Evolutionary conservation across 1,139 yeast species (phyloP).

Genomic region (Maudiozyma humilis): DNA sequence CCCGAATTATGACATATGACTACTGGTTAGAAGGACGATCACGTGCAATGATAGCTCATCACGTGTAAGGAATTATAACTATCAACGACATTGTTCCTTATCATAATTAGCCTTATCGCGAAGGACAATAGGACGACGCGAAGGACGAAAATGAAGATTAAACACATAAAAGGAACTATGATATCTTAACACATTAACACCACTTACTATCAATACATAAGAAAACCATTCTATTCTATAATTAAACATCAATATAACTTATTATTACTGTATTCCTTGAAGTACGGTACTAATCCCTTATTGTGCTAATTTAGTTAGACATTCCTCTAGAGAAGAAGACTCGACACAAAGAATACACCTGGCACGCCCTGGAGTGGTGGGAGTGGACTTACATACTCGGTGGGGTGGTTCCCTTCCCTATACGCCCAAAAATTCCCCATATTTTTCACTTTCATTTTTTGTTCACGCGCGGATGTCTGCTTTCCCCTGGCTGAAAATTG

Average conservation of each 20-base stretch:
- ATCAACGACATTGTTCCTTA: neutral
- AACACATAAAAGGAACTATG: neutral
- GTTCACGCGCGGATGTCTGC: neutral
- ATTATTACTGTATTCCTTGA: neutral
- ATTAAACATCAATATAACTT: neutral
- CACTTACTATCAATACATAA: neutral
- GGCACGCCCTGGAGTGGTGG: too few relatives aligned
- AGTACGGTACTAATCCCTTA: neutral
- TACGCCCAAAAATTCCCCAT: neutral
- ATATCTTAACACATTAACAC: neutral
- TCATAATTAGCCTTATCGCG: neutral
- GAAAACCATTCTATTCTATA: neutral
- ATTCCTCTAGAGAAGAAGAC: neutral
- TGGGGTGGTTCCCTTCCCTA: too few relatives aligned
- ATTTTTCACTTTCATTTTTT: neutral
- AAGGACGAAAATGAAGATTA: neutral
- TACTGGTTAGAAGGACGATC: neutral
- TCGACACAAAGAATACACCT: neutral
- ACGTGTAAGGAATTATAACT: neutral
- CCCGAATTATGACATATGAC: neutral
- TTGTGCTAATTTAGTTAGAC: neutral
- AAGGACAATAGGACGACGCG: neutral
- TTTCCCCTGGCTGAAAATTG: neutral
- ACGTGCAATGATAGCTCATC: neutral
- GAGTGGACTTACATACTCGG: too few relatives aligned